These are phyloP conservation scores for Monilinia polystroma DNA, from an alignment of 2,329 filamentous ascomycete species.

Conservation along the genomic window DNA sequence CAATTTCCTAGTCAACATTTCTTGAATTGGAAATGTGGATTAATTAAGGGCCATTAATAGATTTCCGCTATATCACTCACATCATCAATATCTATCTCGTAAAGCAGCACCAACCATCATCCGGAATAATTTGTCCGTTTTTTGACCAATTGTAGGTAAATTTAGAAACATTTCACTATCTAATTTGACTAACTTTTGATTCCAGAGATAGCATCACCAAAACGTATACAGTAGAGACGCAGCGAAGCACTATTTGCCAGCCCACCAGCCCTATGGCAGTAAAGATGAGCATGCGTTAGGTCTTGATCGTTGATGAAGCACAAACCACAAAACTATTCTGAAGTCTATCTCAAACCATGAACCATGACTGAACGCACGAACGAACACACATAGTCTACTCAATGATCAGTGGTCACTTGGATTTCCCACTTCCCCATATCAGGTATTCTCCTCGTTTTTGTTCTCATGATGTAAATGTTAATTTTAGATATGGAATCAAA, in stretches of 20 bases:
- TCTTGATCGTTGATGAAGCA: constrained; percentile 6
- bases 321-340: constrained; percentile 13
- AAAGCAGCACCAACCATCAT: constrained; percentile 33
- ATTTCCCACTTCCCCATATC: constrained; percentile 1
- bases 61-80: constrained; percentile 23
- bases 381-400: constrained; percentile 1
- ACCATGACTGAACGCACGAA: constrained; percentile 4
- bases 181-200: background rate
- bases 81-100: constrained; percentile 21
- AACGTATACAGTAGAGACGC: background rate
- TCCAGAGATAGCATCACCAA: constrained; percentile 18
- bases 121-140: constrained; percentile 23
- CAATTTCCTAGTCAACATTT: constrained; percentile 21
- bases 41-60: constrained; percentile 37
- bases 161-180: constrained; percentile 21
- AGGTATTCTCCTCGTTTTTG: constrained; percentile 14
- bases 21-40: constrained; percentile 24
- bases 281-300: constrained; percentile 4
- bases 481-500: background rate
- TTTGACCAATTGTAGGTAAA: constrained; percentile 11
- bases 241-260: background rate
- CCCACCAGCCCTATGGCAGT: constrained; percentile 19
- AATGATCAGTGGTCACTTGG: background rate
- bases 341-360: constrained; percentile 12
- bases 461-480: background rate